Conservation (phyloP, 73 alveolate genomes). For the Stentor roeselii region DNA sequence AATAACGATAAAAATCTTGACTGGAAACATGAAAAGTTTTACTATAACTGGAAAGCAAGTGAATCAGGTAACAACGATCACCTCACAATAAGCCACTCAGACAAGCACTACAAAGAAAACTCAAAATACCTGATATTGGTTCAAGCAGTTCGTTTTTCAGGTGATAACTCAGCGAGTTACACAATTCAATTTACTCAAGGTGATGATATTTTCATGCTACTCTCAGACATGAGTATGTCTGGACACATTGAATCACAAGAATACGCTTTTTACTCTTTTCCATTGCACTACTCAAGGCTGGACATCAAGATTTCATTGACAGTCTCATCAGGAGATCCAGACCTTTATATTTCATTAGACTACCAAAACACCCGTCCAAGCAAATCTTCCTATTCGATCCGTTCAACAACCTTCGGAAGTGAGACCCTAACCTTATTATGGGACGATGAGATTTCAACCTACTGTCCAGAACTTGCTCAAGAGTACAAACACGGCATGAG, state of each 20-base stretch:
- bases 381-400: background rate
- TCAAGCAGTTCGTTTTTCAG: background rate
- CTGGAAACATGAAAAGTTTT: background rate
- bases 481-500: background rate
- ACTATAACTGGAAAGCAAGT: slow-evolving; percentile 19
- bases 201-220: background rate
- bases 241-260: slow-evolving; percentile 14
- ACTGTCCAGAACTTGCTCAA: slow-evolving; percentile 20
- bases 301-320: slow-evolving; percentile 20
- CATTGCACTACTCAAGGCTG: background rate
- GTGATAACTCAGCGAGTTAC: slow-evolving; percentile 22
- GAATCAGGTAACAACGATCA: background rate
- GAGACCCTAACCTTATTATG: slow-evolving; percentile 12
- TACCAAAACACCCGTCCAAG: background rate
- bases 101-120: background rate
- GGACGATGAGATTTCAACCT: background rate
- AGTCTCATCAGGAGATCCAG: slow-evolving; percentile 30
- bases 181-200: background rate
- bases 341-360: background rate
- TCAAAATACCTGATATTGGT: slow-evolving; percentile 16
- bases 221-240: background rate
- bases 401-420: slow-evolving; percentile 25
- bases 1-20: background rate
- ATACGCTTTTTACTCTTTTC: slow-evolving; percentile 16
- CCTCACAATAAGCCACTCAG: background rate